These are phyloP conservation scores for Grigorovia transvaalensis DNA, from an alignment of 805 yeast genomes.

Conservation along the genomic window DNA sequence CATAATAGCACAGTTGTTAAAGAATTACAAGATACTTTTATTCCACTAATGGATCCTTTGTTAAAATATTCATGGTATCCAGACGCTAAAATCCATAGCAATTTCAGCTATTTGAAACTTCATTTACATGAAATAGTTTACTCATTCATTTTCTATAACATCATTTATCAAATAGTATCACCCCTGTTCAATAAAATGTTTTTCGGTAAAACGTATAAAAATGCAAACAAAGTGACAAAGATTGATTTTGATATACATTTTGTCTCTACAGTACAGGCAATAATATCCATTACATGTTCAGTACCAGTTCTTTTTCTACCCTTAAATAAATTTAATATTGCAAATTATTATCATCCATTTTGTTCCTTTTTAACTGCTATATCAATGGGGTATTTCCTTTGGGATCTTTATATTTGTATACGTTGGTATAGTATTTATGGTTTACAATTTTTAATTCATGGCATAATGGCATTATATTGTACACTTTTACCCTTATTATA, in stretches of 20 bases:
- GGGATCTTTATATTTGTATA: constrained; percentile 76
- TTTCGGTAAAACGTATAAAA: constrained; percentile 47
- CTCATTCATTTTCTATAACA: constrained; percentile 50
- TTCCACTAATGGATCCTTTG: constrained; percentile 17
- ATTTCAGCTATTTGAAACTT: constrained; percentile 27
- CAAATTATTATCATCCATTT: constrained; percentile 65
- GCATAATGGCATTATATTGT: constrained; percentile 67
- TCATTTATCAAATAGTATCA: constrained; percentile 38
- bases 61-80: constrained; percentile 22
- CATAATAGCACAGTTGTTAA: neutral
- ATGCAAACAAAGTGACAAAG: constrained; percentile 33
- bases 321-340: constrained; percentile 35
- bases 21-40: neutral
- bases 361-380: constrained; percentile 63
- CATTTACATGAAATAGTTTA: constrained; percentile 70
- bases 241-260: constrained; percentile 83
- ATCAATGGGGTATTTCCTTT: constrained; percentile 77
- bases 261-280: constrained; percentile 77
- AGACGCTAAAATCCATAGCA: constrained; percentile 31
- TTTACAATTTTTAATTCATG: constrained; percentile 72
- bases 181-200: constrained; percentile 39
- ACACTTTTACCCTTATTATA: constrained; percentile 58
- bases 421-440: constrained; percentile 63
- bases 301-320: constrained; percentile 53
- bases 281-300: constrained; percentile 48